Percentiles rank a stretch among this genome's conserved stretches.
Evolutionary conservation across 495 filamentous ascomycete genomes (phyloP).

Genomic region (Letharia columbiana): DNA sequence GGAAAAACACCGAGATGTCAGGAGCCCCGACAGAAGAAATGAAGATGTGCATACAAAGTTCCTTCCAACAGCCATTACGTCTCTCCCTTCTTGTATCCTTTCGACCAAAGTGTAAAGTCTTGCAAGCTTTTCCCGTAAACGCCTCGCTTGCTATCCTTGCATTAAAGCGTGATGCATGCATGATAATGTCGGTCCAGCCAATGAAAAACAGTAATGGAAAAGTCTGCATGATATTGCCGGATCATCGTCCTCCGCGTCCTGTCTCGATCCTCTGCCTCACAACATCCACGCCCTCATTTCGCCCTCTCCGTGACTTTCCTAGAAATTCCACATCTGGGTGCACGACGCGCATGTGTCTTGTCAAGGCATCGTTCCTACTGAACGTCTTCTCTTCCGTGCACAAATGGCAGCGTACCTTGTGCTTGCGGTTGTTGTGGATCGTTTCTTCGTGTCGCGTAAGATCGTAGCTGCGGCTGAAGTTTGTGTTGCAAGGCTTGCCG

Average conservation of each 20-base stretch:
- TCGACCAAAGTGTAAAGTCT: not conserved
- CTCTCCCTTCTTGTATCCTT: not conserved
- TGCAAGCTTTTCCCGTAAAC: constrained; percentile 6
- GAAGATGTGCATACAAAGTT: not conserved
- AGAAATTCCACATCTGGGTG: constrained; percentile 79
- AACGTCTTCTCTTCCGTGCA: constrained; percentile 99
- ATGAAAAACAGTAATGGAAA: not conserved
- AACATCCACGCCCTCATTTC: constrained; percentile 14
- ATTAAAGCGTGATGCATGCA: constrained; percentile 7
- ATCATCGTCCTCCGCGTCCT: constrained; percentile 11
- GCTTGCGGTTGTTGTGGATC: constrained; percentile 89
- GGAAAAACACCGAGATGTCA: not conserved
- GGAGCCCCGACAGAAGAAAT: not conserved
- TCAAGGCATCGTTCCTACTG: constrained; percentile 83
- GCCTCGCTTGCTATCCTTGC: constrained; percentile 12
- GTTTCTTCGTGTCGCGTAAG: constrained; percentile 95
- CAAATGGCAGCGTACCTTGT: constrained; percentile 88
- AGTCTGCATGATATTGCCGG: not conserved
- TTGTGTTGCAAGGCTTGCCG: constrained; percentile 88
- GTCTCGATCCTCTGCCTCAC: constrained; percentile 16
- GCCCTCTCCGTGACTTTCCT: constrained; percentile 10
- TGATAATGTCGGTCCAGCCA: constrained; percentile 6
- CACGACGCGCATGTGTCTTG: constrained; percentile 84
- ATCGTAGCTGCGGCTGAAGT: constrained; percentile 97
- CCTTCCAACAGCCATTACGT: not conserved